Evolutionary conservation across 345 rosid genomes (phyloP), one percentile per base, ranked within the genome.

Genomic region (Boechera divaricarpa): DNA sequence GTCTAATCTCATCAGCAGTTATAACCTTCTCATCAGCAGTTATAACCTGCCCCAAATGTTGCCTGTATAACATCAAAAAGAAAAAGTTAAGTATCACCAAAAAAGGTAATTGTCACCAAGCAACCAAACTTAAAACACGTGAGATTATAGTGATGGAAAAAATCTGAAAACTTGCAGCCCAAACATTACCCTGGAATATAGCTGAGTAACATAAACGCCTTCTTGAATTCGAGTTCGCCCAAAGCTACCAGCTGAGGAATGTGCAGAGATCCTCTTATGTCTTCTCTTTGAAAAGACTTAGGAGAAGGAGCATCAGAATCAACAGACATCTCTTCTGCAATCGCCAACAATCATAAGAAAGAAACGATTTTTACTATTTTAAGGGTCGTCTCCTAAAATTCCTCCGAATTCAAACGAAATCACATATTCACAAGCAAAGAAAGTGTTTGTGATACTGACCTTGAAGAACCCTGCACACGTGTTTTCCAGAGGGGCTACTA

Each of bases 221-320:
- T 90, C 10, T 86, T 75, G 38, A 89, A 90, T 57, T 92, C 92
- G 1, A 89, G 90, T 18, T 86, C 89, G 10, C 86, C 79, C 63
- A 89, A 79, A 6, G 91, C 92, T 53, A 75, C 51, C 8, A 83
- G 63, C 72, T 83, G 85, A 4, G 88, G 76, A 51, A 70, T 80
- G 39, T 49, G 48, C 12, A 29, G 13, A 42, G 74, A 78, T n/a
- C 69, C 52, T 67, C 52, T 63, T 26, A 59, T 24, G 13, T 1
- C 9, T 72, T 78, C 59, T 48, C 41, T 54, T 59, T 59, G 39
- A 69, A 57, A 18, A 71, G 54, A 33, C 44, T 76, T 67, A 0
- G 32, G 63, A 33, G 76, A 70, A 47, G 61, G 72, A 71, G 67
- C 72, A 71, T 64, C 67, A 29, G 61, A 48, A 48, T 64, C 73